Percentiles rank a stretch among this genome's conserved stretches.
Conservation (phyloP, 306 rosid species). For the Pueraria montana region DNA sequence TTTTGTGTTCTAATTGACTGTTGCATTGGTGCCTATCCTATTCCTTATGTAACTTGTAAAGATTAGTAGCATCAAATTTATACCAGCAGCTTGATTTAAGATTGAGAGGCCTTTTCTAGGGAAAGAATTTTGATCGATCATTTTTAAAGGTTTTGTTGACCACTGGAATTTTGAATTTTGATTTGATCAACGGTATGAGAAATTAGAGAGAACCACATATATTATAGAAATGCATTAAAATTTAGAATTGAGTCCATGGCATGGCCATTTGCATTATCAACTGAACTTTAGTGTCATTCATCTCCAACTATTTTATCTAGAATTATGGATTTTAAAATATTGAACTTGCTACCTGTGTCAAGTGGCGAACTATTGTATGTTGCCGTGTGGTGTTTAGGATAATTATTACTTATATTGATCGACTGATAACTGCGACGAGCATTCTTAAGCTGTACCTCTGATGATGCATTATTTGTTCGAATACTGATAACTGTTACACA, state of each 20-base stretch:
- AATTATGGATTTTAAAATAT: too few relatives aligned
- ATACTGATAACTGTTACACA: too few relatives aligned
- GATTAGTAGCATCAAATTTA: conserved; percentile 7
- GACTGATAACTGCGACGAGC: too few relatives aligned
- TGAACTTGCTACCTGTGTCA: too few relatives aligned
- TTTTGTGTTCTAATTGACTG: conserved; percentile 10
- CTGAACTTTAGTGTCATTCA: background rate
- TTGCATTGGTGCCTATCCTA: background rate
- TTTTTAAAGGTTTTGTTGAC: conserved; percentile 11
- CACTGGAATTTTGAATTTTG: conserved; percentile 16
- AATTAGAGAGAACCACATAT: conserved; percentile 8
- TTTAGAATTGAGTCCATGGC: background rate
- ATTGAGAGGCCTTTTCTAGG: conserved; percentile 28
- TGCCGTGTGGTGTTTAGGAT: too few relatives aligned
- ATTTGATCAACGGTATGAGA: conserved; percentile 26
- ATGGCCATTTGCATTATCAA: background rate
- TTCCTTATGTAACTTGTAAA: background rate
- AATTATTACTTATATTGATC: too few relatives aligned
- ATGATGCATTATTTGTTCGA: too few relatives aligned
- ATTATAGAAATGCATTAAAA: conserved; percentile 11
- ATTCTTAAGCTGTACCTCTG: too few relatives aligned
- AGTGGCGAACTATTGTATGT: too few relatives aligned
- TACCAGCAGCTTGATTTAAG: background rate
- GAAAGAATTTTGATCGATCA: background rate
- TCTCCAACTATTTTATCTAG: conserved; percentile 7